Evolutionary conservation across 192 early-diverging fungal genomes (phyloP), one percentile per base, ranked within the genome.

Genomic region (Pilaira anomala): DNA sequence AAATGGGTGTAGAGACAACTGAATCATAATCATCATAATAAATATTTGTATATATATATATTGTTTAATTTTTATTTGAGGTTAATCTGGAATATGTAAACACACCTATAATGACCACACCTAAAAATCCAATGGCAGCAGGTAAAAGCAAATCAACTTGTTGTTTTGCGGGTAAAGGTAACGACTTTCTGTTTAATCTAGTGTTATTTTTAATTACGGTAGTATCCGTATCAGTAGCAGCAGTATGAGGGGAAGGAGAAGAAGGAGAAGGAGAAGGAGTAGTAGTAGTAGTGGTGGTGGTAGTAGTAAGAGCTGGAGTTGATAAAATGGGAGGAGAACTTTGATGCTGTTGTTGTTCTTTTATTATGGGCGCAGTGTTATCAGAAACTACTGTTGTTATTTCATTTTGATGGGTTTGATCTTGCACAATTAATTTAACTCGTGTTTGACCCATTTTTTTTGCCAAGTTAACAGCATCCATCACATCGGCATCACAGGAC

Each of bases 401-500:
- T 19, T 13, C 44, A 16, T 46, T 19, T 46, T 46, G 18, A 16
- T 46, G 44, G 7, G 56, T 69, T 7, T 60, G 25, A 64, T 82
- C 83, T 19, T 74, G 65, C 19, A 88, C 76, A 42, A 68, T 73
- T 26, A 98, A 72, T 78, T 93, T 80, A 5, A 97, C 83, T 24
- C 89, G 82, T 50, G 80, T 79, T 69, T 84, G 85, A 18, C 86
- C 90, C 19, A 86, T 78, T 68, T 86, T 80, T 51, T 79, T 79
- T 52, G 95, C 91, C 76, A 91, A 79, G 19, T 77, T 73, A 0
- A 95, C 86, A 7, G 95, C 95, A 48, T 94, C 91, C 25, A 78
- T 72, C 63, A 97, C 74, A 68, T 95, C 95, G 1, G 80, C 69
- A 39, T 89, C 84, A n/a, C 79, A 73, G 18, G 83, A 80, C 41